Conservation (phyloP, 768 basidiomycete genomes). For the Lentinus tigrinus region DNA sequence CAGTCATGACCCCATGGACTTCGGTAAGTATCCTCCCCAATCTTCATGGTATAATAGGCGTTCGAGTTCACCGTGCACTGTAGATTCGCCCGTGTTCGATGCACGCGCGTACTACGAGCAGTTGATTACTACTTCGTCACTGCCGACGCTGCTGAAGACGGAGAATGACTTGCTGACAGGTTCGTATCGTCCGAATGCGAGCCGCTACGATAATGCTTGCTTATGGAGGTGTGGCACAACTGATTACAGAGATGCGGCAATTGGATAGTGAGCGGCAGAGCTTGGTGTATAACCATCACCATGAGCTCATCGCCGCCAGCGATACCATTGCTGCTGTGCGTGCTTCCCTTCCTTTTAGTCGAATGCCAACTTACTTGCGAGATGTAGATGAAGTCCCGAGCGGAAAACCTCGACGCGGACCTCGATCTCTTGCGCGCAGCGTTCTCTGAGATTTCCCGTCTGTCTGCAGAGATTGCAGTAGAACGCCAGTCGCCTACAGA, state of each 20-base stretch:
- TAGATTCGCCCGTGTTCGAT: conserved; percentile 82
- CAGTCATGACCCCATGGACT: conserved; percentile 74
- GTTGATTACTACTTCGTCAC: conserved; percentile 76
- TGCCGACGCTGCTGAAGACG: conserved; percentile 69
- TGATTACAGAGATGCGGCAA: conserved; percentile 71
- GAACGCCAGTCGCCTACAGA: conserved; percentile 4
- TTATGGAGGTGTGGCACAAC: too few relatives aligned
- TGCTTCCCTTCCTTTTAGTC: neutral
- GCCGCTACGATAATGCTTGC: too few relatives aligned
- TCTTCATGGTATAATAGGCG: too few relatives aligned
- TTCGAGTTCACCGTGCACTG: too few relatives aligned
- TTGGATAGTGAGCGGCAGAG: conserved; percentile 88
- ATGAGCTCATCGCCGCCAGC: conserved; percentile 90
- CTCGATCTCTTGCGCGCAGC: conserved; percentile 78
- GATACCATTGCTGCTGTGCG: conserved; percentile 86
- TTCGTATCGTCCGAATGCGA: conserved; percentile 32
- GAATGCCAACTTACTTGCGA: neutral
- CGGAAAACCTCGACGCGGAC: conserved; percentile 82
- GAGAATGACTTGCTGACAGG: conserved; percentile 83
- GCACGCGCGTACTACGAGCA: conserved; percentile 85
- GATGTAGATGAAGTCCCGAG: conserved; percentile 79
- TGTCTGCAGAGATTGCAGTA: conserved; percentile 43
- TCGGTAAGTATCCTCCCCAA: conserved; percentile 60
- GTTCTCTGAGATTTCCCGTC: conserved; percentile 83
- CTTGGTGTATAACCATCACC: conserved; percentile 93